A percentile compares a stretch with the other conserved stretches of the same genome.
Evolutionary conservation across 164 flowering plant genomes (phyloP).

Genomic region (Chimonanthus salicifolius): DNA sequence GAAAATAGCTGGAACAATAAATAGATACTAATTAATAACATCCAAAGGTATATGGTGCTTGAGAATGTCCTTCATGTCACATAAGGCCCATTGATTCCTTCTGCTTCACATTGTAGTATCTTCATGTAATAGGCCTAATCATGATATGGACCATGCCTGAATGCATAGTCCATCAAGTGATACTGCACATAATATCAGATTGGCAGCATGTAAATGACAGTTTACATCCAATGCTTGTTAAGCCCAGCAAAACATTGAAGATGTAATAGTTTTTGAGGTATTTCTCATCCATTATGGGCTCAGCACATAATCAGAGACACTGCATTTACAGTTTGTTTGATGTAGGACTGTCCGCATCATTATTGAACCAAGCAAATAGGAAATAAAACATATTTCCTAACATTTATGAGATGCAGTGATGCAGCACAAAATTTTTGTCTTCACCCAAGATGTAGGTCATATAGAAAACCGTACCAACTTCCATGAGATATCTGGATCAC

Average conservation of each 20-base stretch:
- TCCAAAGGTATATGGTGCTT: not conserved
- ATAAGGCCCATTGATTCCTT: not conserved
- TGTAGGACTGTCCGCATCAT: too few relatives aligned
- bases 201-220: not conserved
- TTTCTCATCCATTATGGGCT: not conserved
- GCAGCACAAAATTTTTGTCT: not conserved
- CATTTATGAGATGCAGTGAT: not conserved
- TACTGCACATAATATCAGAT: too few relatives aligned
- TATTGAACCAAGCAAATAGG: not conserved
- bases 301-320: not conserved
- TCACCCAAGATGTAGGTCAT: too few relatives aligned
- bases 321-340: not conserved
- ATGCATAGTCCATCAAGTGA: too few relatives aligned
- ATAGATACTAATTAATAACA: not conserved
- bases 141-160: not conserved
- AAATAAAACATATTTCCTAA: not conserved
- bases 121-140: not conserved
- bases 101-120: not conserved
- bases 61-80: not conserved
- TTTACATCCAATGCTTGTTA: too few relatives aligned
- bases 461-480: slow-evolving; percentile 46
- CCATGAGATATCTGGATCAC: slow-evolving; percentile 84
- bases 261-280: too few relatives aligned
- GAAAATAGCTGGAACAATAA: not conserved
- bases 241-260: too few relatives aligned